A percentile compares a stretch with the other conserved stretches of the same genome.
These are phyloP conservation scores for Aspergillus ochraceus DNA, from an alignment of 2,329 filamentous ascomycete genomes.

Conservation along the genomic window DNA sequence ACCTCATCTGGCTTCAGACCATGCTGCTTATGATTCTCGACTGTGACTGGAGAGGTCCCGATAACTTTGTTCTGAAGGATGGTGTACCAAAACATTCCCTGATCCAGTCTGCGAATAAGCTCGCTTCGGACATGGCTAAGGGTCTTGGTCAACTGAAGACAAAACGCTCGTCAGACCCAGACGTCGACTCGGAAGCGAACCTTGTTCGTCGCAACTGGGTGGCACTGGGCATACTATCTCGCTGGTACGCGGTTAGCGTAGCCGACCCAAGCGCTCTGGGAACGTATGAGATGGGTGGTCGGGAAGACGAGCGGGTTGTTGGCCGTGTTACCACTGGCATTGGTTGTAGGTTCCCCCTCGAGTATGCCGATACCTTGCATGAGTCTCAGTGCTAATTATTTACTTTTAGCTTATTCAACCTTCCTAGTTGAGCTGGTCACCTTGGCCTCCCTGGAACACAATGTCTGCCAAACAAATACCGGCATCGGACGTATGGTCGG, in stretches of 20 bases:
- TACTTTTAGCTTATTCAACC: slow-evolving; percentile 34
- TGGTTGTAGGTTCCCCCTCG: slow-evolving; percentile 33
- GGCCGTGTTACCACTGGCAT: slow-evolving; percentile 38
- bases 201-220: slow-evolving; percentile 43
- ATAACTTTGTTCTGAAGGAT: slow-evolving; percentile 43
- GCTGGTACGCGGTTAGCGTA: slow-evolving; percentile 45
- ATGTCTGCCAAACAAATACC: slow-evolving; percentile 37
- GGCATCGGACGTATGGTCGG: slow-evolving; percentile 38
- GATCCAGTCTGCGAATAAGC: slow-evolving; percentile 40
- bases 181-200: slow-evolving; percentile 42
- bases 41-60: slow-evolving; percentile 42
- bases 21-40: slow-evolving; percentile 45
- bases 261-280: slow-evolving; percentile 41
- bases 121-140: slow-evolving; percentile 42
- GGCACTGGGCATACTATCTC: slow-evolving; percentile 38
- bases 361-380: background rate
- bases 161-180: slow-evolving; percentile 34
- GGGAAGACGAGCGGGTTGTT: slow-evolving; percentile 40
- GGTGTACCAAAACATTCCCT: slow-evolving; percentile 41
- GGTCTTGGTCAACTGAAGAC: slow-evolving; percentile 38
- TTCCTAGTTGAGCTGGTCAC: slow-evolving; percentile 39
- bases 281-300: slow-evolving; percentile 38
- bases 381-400: slow-evolving; percentile 5
- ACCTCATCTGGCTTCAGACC: slow-evolving; percentile 44
- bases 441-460: slow-evolving; percentile 33